A percentile compares a stretch with the other conserved stretches of the same genome.
Evolutionary conservation across 164 flowering plant genomes (phyloP).

Genomic region (Platanus orientalis): DNA sequence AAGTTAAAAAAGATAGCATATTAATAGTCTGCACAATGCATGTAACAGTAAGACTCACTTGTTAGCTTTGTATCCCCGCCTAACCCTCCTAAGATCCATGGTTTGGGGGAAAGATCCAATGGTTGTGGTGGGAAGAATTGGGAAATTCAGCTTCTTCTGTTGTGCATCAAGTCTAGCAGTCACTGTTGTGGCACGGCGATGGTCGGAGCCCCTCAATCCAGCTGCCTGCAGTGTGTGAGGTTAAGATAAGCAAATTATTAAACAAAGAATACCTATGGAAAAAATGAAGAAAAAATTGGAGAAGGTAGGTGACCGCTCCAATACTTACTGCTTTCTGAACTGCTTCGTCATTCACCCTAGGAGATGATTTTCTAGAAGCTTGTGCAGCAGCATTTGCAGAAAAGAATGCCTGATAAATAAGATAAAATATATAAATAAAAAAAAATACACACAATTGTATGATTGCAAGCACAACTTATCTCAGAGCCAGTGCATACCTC

Average conservation of each 20-base stretch:
- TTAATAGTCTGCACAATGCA: not conserved
- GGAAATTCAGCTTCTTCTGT: conserved; percentile 24
- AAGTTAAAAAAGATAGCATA: not conserved
- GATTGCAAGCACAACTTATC: too few species aligned
- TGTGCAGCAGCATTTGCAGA: conserved; percentile 21
- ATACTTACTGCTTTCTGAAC: conserved; percentile 20
- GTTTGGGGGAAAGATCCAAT: too few species aligned
- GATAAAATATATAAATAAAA: too few species aligned
- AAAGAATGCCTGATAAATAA: too few species aligned
- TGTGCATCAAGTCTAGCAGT: conserved; percentile 23
- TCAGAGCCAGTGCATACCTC: too few species aligned
- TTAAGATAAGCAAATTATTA: not conserved
- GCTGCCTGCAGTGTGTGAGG: conserved; percentile 5
- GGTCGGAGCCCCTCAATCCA: conserved; percentile 16
- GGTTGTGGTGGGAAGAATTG: conserved; percentile 29
- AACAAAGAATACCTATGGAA: not conserved
- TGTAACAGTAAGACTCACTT: conserved; percentile 19
- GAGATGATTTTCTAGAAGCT: conserved; percentile 21
- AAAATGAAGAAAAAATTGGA: not conserved
- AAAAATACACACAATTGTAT: too few species aligned
- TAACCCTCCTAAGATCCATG: conserved; percentile 26
- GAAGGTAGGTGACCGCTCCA: not conserved
- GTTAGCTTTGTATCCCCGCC: conserved; percentile 25
- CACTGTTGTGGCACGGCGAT: conserved; percentile 17
- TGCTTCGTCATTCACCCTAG: conserved; percentile 21